These are phyloP conservation scores for Ustilago lituana DNA, from an alignment of 1,284 basidiomycete species.

Conservation along the genomic window DNA sequence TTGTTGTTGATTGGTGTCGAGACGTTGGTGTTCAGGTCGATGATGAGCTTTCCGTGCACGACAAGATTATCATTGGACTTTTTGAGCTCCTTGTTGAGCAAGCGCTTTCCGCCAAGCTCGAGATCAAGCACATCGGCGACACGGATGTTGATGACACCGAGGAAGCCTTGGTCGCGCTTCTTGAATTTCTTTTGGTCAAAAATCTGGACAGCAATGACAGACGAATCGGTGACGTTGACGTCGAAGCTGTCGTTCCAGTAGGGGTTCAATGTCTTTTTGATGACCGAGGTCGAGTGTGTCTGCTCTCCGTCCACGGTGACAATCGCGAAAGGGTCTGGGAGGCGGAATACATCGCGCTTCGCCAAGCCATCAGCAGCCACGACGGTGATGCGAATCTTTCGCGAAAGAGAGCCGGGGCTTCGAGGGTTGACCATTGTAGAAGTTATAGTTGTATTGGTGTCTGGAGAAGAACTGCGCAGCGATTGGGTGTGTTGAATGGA, in stretches of 20 bases:
- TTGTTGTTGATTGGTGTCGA: conserved; percentile 62
- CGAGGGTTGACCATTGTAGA: conserved; percentile 60
- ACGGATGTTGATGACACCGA: conserved; percentile 90
- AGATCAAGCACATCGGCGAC: conserved; percentile 90
- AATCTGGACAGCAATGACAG: conserved; percentile 90
- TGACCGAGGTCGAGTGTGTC: conserved; percentile 81
- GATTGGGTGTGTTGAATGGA: no score
- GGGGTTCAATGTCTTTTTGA: conserved; percentile 67
- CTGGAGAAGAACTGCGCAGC: no score
- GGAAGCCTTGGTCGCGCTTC: conserved; percentile 90
- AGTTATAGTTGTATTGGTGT: no score
- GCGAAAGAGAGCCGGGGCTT: conserved; percentile 50
- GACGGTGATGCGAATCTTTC: conserved; percentile 65
- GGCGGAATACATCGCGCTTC: conserved; percentile 71
- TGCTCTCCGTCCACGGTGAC: conserved; percentile 94
- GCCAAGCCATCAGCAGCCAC: conserved; percentile 65
- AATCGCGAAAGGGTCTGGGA: conserved; percentile 93
- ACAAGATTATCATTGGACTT: conserved; percentile 67
- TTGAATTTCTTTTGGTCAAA: conserved; percentile 98
- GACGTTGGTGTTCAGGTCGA: conserved; percentile 67
- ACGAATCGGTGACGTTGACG: conserved; percentile 83
- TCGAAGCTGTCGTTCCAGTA: conserved; percentile 68
- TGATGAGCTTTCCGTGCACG: conserved; percentile 67
- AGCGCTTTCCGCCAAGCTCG: conserved; percentile 86
- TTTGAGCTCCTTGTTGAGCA: conserved; percentile 66